Base-by-base conservation (phyloP, 2,329 filamentous ascomycete species). In the Fusarium protoensiforme region DNA sequence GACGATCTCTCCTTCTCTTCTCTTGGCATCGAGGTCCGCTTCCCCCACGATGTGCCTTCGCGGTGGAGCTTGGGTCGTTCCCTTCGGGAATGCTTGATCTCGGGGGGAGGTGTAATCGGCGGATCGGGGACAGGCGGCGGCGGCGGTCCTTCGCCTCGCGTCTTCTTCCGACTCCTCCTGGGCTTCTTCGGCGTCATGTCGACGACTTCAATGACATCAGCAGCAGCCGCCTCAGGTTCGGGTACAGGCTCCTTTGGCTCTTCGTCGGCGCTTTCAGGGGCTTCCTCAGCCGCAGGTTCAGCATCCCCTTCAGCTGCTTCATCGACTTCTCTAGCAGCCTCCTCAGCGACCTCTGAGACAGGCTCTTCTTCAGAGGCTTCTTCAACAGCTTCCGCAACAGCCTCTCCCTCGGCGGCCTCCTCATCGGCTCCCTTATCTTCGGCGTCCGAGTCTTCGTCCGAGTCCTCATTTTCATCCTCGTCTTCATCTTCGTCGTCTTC, bases 11-110 rank as follows among this genome's bases (percentile, higher is more conserved):
- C 90, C 60, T 80, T 79, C 64, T 83, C 81, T 61, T 81, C 82
- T 41, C 75, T 79, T 20, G 84, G 80, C 4, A 88, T 85, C 18
- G 90, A 87, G 20, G 89, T 90, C 93, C 93, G 96, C 80, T 91
- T 90, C 38, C 91, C 92, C 94, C 94, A 96, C 33, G 92, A 91
- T 14, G 89, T 86, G 38, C 87, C 87, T 67, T 93, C 92, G 66
- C 94, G 93, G 75, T 91, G 93, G 72, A 95, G 90, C 78, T 92
- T 94, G 31, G 92, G 85, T 16, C 94, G 92, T 72, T 97, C 93
- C 80, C 93, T 97, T 83, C 91, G 94, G 5, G 87, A 87, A 6
- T 88, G 90, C 68, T 86, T 90, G 14, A 87, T 83, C 59, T 91
- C 90, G 18, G 89, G 83, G 6, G 87, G 85, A 31, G 88, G 86